phyloP scores from a whole-genome alignment of 805 yeast genomes.

The Hemisphaericaspora nanyangensis region DNA sequence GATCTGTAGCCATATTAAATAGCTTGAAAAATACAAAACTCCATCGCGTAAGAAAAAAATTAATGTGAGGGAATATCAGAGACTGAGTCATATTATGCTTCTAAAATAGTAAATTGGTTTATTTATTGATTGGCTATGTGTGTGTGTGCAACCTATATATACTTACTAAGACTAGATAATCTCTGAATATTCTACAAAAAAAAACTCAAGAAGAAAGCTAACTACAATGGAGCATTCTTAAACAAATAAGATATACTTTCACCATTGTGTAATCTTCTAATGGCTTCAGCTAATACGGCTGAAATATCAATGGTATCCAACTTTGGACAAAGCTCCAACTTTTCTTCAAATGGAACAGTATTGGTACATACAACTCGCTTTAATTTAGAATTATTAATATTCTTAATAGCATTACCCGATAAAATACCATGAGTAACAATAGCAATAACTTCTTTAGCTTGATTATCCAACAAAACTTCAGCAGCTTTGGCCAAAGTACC shows the following conservation, averaged over 20 bases:
- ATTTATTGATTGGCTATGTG: no score
- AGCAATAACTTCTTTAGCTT: constrained; percentile 84
- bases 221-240: constrained; percentile 48
- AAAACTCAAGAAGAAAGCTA: no score
- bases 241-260: constrained; percentile 89
- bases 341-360: constrained; percentile 78
- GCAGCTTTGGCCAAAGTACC: constrained; percentile 96
- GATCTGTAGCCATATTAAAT: no score
- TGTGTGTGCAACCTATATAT: no score
- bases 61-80: no score
- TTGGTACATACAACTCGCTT: constrained; percentile 84
- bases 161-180: no score
- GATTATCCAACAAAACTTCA: constrained; percentile 73
- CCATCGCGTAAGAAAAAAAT: no score
- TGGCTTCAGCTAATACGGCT: constrained; percentile 87
- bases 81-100: no score
- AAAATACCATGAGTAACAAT: constrained; percentile 95
- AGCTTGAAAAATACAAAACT: no score
- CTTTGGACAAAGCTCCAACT: constrained; percentile 56
- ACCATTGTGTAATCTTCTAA: constrained; percentile 92
- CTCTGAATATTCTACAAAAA: no score
- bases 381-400: constrained; percentile 63
- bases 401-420: constrained; percentile 77
- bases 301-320: constrained; percentile 81
- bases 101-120: no score